These are phyloP conservation scores for Stephania cephalantha DNA, from an alignment of 164 flowering plant species.

Conservation along the genomic window DNA sequence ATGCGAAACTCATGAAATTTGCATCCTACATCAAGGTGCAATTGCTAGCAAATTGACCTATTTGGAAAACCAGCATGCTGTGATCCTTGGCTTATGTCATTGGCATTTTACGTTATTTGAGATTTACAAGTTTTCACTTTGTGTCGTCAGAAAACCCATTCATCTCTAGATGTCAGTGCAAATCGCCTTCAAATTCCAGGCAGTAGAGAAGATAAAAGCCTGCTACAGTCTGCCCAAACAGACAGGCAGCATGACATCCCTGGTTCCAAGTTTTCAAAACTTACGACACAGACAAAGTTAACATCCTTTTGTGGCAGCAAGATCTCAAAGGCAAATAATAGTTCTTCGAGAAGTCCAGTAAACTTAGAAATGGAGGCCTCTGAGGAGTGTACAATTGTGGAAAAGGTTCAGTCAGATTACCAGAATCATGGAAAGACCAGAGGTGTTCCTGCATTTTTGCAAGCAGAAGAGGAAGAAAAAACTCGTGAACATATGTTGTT, in stretches of 20 bases:
- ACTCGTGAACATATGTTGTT: conserved; percentile 24
- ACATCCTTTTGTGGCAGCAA: conserved; percentile 49
- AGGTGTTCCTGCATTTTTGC: conserved; percentile 17
- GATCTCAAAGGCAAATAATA: conserved; percentile 23
- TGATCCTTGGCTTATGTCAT: neutral
- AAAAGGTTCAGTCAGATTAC: conserved; percentile 23
- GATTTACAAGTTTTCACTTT: neutral
- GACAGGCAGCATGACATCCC: conserved; percentile 32
- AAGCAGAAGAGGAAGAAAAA: conserved; percentile 50
- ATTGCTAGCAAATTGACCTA: neutral
- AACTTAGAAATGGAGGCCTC: conserved; percentile 28
- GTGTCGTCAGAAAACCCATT: conserved; percentile 16
- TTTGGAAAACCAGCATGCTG: neutral
- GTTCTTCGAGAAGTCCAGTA: conserved; percentile 18
- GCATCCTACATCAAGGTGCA: neutral
- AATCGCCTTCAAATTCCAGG: conserved; percentile 9
- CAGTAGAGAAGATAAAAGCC: conserved; percentile 8
- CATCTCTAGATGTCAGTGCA: conserved; percentile 1
- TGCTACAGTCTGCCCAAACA: conserved; percentile 28
- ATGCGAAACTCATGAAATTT: neutral
- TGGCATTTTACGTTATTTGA: neutral
- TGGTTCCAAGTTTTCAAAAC: conserved; percentile 36
- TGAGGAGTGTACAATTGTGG: conserved; percentile 42
- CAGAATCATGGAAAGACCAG: conserved; percentile 25
- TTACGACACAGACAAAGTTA: conserved; percentile 47